Evolutionary conservation across 805 yeast species (phyloP), one percentile per base, ranked within the genome.

Genomic region (Sugiyamaella smithiae): DNA sequence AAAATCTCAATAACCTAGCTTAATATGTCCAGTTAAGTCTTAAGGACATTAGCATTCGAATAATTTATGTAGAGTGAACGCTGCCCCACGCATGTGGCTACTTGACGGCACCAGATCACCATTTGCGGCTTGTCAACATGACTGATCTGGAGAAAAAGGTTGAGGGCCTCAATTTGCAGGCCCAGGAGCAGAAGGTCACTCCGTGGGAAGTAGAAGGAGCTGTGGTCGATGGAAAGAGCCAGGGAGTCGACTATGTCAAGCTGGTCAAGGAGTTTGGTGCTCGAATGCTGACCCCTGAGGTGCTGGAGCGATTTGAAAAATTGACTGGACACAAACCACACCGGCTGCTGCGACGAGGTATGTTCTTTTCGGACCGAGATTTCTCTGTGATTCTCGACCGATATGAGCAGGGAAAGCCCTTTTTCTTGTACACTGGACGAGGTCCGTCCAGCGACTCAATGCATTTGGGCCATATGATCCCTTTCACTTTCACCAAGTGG

Each of bases 131-230:
- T 35, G 11, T 16, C 38, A 35, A 9, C 22, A 35, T 35, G 38
- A 35, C 38, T 16, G 38, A 35, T 3, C 38, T 35, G 19, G 38
- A 35, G 38, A 35, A 56, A 3, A 50, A 59, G 45, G 46, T 55
- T 2, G 56, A 53, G 31, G 49, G 50, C 42, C 32, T 55, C 19
- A 29, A 22, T n/a, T 12, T 46, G 12, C 26, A 49, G 38, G 3
- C 38, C 5, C 38, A 35, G 12, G 46, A 40, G 23, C 90, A 84
- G 64, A 74, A 71, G 29, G 75, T 85, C 52, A 93, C 99, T 0
- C 99, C 99, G 43, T 93, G 99, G 99, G 99, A 93, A 66, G 99
- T 93, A 25, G 96, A 87, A 68, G 99, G 98, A 50, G 98, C 97
- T 2, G 95, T 91, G 41, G 97, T 88, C 50, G 95, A 90, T 60